These are phyloP conservation scores for Aspergillus leporis DNA, from an alignment of 495 filamentous ascomycete species.

Conservation along the genomic window DNA sequence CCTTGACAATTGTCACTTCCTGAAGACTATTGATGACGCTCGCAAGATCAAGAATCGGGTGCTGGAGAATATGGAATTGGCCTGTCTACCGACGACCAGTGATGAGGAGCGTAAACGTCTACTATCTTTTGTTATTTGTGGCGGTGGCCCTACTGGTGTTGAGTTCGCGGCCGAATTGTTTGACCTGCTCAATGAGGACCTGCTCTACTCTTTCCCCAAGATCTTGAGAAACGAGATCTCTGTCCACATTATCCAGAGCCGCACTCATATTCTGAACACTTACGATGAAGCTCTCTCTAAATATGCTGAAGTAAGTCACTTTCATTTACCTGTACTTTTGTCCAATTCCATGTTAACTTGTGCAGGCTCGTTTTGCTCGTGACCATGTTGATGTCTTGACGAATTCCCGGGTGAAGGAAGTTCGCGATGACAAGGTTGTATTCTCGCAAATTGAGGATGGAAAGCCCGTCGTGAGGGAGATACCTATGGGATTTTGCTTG, in stretches of 20 bases:
- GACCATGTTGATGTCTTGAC: conserved; percentile 89
- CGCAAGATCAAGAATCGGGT: conserved; percentile 84
- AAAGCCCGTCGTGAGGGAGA: conserved; percentile 77
- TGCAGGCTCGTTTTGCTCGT: conserved; percentile 70
- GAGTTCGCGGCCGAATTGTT: conserved; percentile 97
- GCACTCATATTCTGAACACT: conserved; percentile 94
- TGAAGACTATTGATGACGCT: conserved; percentile 93
- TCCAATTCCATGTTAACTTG: conserved; percentile 7
- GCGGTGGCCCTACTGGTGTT: conserved; percentile 94
- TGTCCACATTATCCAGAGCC: conserved; percentile 92
- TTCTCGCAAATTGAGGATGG: conserved; percentile 84
- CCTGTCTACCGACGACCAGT: conserved; percentile 88
- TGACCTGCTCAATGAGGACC: conserved; percentile 94
- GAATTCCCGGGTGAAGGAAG: conserved; percentile 88
- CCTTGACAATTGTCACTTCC: conserved; percentile 88
- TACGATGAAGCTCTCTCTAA: conserved; percentile 93
- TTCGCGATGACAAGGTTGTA: conserved; percentile 76
- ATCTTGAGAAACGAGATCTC: conserved; percentile 95
- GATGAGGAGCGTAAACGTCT: conserved; percentile 87
- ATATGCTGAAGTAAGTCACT: conserved; percentile 71
- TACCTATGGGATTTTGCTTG: conserved; percentile 94
- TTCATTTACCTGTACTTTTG: too few species aligned
- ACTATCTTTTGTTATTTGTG: conserved; percentile 91
- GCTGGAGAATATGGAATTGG: conserved; percentile 87
- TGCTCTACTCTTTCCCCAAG: conserved; percentile 78